Evolutionary conservation across 2,329 filamentous ascomycete genomes (phyloP).

Genomic region (Sordariomycetes sp.): DNA sequence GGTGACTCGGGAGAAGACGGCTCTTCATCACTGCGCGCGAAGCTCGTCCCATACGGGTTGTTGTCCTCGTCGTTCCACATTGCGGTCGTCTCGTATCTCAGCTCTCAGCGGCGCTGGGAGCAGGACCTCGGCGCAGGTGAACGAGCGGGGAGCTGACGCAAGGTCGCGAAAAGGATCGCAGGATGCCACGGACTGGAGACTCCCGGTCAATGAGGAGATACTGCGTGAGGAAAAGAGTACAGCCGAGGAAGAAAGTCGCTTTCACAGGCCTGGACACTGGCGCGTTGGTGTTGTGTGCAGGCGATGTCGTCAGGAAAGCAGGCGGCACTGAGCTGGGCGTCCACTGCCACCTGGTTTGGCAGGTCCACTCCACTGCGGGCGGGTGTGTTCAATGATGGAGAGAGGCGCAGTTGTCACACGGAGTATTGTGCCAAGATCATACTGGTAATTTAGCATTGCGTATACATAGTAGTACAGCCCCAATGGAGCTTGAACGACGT

Average conservation of each 20-base stretch:
- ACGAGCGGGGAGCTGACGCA: background rate
- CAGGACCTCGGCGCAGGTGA: background rate
- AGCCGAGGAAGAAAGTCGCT: background rate
- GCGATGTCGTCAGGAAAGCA: background rate
- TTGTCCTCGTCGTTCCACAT: conserved; percentile 99
- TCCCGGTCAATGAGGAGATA: background rate
- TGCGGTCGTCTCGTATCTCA: background rate
- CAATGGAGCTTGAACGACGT: background rate
- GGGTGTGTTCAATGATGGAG: background rate
- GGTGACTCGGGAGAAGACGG: conserved; percentile 49
- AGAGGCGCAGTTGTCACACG: background rate
- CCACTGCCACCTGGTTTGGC: background rate
- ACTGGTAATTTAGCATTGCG: background rate
- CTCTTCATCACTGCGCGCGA: conserved; percentile 70
- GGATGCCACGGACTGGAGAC: background rate
- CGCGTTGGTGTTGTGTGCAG: background rate
- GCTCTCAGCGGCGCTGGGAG: background rate
- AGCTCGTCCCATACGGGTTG: conserved; percentile 87
- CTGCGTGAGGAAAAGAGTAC: background rate
- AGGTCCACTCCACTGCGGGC: too few relatives aligned
- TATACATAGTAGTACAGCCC: background rate
- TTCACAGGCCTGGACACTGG: background rate
- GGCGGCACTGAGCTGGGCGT: background rate
- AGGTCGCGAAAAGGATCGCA: background rate
- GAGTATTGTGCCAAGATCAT: background rate